Conservation (phyloP, 2,329 filamentous ascomycete species). For the Didymella exigua region DNA sequence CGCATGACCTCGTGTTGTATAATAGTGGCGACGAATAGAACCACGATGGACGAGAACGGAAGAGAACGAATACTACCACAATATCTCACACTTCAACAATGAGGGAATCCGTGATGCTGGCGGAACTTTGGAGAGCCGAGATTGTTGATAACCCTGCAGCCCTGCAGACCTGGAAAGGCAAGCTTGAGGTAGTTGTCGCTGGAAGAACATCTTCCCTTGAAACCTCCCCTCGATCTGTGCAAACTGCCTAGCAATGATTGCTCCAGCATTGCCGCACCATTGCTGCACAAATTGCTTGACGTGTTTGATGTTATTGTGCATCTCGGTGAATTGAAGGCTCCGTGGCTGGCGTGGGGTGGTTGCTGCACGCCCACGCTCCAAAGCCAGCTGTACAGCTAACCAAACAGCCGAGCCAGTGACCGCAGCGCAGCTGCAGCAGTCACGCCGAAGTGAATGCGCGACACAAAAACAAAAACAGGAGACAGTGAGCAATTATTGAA, state of each 20-base stretch:
- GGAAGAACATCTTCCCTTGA: not conserved
- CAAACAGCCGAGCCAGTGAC: constrained; percentile 27
- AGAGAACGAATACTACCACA: not conserved
- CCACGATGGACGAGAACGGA: not conserved
- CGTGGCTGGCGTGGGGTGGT: constrained; percentile 6
- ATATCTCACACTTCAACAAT: not conserved
- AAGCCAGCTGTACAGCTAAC: constrained; percentile 16
- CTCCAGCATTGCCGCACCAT: not conserved
- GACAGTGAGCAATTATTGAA: constrained; percentile 25
- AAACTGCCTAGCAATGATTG: not conserved
- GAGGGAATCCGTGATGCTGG: not conserved
- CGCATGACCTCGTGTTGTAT: constrained; percentile 17
- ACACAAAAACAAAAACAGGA: constrained; percentile 15
- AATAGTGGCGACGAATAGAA: constrained; percentile 4
- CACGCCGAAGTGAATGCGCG: constrained; percentile 16
- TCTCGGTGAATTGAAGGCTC: constrained; percentile 1
- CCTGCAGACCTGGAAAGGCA: not conserved
- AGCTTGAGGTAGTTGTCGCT: not conserved
- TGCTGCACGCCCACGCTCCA: constrained; percentile 10
- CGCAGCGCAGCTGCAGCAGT: not conserved
- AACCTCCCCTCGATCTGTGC: not conserved
- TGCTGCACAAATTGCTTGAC: not conserved
- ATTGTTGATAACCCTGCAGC: not conserved
- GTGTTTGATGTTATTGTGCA: not conserved
- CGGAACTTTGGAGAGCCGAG: constrained; percentile 10